phyloP scores from a whole-genome alignment of 768 basidiomycete genomes.

The Rhodotorula babjevae region DNA sequence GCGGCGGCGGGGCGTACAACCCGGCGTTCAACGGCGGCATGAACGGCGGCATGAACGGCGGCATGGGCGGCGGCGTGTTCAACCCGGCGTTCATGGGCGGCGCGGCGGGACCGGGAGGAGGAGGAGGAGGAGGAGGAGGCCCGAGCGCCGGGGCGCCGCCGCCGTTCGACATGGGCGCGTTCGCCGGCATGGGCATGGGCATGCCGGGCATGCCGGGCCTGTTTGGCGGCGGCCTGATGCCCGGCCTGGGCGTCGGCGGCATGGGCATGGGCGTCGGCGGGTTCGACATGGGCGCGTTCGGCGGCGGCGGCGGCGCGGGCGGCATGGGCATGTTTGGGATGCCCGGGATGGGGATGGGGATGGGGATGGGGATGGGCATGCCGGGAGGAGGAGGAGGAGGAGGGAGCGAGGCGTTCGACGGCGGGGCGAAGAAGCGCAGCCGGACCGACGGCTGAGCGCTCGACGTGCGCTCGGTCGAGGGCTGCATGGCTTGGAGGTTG shows the following conservation, averaged over 20 bases:
- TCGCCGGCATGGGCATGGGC: constrained; percentile 22
- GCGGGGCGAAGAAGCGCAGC: constrained; percentile 5
- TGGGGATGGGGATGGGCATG: too few relatives aligned
- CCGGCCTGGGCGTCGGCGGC: too few relatives aligned
- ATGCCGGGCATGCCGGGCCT: constrained; percentile 15
- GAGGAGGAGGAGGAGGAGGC: not conserved
- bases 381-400: not conserved
- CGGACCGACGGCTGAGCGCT: not conserved
- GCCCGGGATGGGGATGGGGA: not conserved
- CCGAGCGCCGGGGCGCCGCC: not conserved
- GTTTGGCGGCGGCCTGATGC: too few relatives aligned
- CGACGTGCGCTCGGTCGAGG: too few relatives aligned
- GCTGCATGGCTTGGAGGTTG: too few relatives aligned
- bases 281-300: too few relatives aligned
- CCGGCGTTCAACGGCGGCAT: not conserved
- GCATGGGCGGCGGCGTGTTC: not conserved
- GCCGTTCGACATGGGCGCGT: constrained; percentile 11
- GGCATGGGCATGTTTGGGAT: constrained; percentile 21
- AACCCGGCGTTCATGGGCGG: constrained; percentile 21
- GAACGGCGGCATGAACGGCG: too few relatives aligned
- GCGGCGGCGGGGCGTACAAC: not conserved
- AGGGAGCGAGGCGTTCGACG: not conserved
- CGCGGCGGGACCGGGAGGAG: constrained; percentile 15
- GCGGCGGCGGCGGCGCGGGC: not conserved
- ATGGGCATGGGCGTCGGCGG: too few relatives aligned